Base-by-base conservation (phyloP, 352 stramenopile species). In the Pythium grandisporangium region DNA sequence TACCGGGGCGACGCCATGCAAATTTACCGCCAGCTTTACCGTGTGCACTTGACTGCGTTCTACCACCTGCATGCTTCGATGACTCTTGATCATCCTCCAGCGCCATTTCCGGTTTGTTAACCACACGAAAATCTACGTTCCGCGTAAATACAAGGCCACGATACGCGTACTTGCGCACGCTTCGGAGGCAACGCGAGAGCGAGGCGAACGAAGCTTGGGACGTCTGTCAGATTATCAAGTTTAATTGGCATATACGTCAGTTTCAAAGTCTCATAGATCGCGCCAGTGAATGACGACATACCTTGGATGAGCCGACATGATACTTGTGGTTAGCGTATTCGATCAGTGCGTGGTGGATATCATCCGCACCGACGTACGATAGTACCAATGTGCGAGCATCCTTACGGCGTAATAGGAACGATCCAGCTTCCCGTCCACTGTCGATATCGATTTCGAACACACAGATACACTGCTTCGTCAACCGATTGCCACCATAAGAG, bases 311-410 rank as follows among this genome's bases (percentile, higher is more conserved):
- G 1, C 79, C 79, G 21, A 93, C 66, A 41, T 89, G 72, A 42
- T 90, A 93, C 42, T 56, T 62, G 26, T 79, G 65, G 30, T 76
- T 64, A 5, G 68, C 58, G 42, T 60, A 93, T 47, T 88, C 79
- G 22, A 93, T 79, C 2, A 93, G 61, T 23, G 85, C 79, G 42
- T 93, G 79, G 41, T 90, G 79, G n/a, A 85, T 59, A 30, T 93
- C 70, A 6, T 60, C 50, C 0, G 50, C 33, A 1, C 77, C 74
- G 7, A 84, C 45, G 27, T 93, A 93, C 34, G 79, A 93, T n/a
- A 93, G 54, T 33, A 93, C 66, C 19, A 93, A 46, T 29, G 79
- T 93, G 37, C 79, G 73, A 1, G 76, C 67, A 48, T 93, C 76
- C 36, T 93, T 93, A 17, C 79, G 71, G 10, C 79, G 76, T 41